Percentiles rank a stretch among this genome's conserved stretches.
Evolutionary conservation across 495 filamentous ascomycete species (phyloP).

Genomic region (Penicillium ochrochloron): DNA sequence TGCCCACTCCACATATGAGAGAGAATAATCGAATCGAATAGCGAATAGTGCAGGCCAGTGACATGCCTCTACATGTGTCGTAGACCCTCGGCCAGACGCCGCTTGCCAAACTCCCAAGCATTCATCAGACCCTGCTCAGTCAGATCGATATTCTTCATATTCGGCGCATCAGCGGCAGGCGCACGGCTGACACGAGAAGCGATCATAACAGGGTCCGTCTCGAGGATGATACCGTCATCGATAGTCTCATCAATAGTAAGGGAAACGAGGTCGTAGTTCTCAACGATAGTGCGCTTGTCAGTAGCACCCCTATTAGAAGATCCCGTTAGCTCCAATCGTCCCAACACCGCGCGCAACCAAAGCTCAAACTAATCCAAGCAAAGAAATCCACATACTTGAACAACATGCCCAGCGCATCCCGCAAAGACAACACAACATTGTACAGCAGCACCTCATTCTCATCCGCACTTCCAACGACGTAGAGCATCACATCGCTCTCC

Average conservation of each 20-base stretch:
- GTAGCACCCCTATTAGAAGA: constrained; percentile 71
- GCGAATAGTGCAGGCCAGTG: background rate
- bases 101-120: constrained; percentile 92
- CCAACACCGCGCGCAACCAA: background rate
- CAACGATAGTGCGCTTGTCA: constrained; percentile 95
- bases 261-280: constrained; percentile 94
- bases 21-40: background rate
- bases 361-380: background rate
- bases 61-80: constrained; percentile 63
- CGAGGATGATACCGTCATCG: constrained; percentile 94
- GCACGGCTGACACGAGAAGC: constrained; percentile 88
- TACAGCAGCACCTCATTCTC: constrained; percentile 98
- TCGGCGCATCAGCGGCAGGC: constrained; percentile 85
- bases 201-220: constrained; percentile 93
- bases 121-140: constrained; percentile 96
- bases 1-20: background rate
- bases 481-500: constrained; percentile 96
- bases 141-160: constrained; percentile 90
- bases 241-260: constrained; percentile 95
- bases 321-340: constrained; percentile 9
- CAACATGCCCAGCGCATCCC: constrained; percentile 87
- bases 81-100: constrained; percentile 87
- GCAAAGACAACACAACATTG: constrained; percentile 84
- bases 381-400: constrained; percentile 72
- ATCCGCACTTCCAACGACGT: constrained; percentile 87